These are phyloP conservation scores for Paramecium tetraurelia DNA, from an alignment of 73 alveolate species.

Conservation along the genomic window DNA sequence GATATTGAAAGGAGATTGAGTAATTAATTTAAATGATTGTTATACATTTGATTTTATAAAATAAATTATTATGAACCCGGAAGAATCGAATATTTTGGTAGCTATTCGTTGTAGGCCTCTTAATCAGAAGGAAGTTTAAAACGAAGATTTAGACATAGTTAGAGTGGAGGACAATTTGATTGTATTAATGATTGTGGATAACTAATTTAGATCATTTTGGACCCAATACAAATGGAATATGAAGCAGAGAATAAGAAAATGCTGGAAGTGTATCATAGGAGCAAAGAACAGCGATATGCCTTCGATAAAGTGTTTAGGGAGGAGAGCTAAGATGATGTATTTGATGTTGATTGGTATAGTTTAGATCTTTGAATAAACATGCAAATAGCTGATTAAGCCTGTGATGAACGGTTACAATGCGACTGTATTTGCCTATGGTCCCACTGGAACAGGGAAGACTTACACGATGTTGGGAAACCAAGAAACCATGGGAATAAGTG, in stretches of 20 bases:
- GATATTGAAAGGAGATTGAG: neutral
- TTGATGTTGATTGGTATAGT: neutral
- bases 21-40: neutral
- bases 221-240: constrained; percentile 73
- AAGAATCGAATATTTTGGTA: constrained; percentile 87
- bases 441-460: constrained; percentile 98
- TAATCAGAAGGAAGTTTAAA: constrained; percentile 73
- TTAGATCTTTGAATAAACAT: constrained; percentile 75
- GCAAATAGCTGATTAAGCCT: constrained; percentile 81
- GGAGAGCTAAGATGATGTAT: constrained; percentile 67
- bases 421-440: constrained; percentile 95
- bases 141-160: constrained; percentile 54
- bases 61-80: constrained; percentile 43
- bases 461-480: constrained; percentile 93
- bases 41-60: neutral
- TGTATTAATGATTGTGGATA: constrained; percentile 9
- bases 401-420: constrained; percentile 91
- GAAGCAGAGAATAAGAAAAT: constrained; percentile 73
- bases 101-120: constrained; percentile 95
- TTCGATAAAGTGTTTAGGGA: constrained; percentile 77
- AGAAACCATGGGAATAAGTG: constrained; percentile 90
- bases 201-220: constrained; percentile 67
- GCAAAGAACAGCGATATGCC: constrained; percentile 77
- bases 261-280: constrained; percentile 80
- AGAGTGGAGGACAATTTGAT: constrained; percentile 76